phyloP scores from a whole-genome alignment of 306 rosid genomes.

The Vigna mungo region DNA sequence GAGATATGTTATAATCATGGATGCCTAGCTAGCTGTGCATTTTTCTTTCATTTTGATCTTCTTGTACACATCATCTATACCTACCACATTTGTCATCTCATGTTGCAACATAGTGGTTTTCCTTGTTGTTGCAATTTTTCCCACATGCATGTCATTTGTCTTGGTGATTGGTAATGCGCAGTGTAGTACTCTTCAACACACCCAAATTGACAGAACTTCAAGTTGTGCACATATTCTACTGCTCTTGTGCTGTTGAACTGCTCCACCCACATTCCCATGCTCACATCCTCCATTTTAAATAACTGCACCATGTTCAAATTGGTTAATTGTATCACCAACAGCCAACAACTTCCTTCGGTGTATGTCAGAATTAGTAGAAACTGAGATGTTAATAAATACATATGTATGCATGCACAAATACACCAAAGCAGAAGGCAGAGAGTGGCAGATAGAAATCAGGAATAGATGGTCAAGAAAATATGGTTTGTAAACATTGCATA shows the following conservation, averaged over 20 bases:
- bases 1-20: neutral
- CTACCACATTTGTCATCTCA: constrained; percentile 51
- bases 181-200: constrained; percentile 71
- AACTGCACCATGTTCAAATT: constrained; percentile 52
- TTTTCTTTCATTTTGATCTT: neutral
- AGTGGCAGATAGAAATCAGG: neutral
- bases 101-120: constrained; percentile 66
- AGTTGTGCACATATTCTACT: constrained; percentile 65
- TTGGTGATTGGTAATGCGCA: constrained; percentile 83
- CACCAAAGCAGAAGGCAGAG: neutral
- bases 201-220: constrained; percentile 72
- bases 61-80: neutral
- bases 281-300: constrained; percentile 86
- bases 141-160: constrained; percentile 80
- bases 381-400: neutral
- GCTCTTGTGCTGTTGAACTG: constrained; percentile 62
- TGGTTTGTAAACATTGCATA: constrained; percentile 40
- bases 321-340: neutral
- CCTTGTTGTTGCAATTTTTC: constrained; percentile 47
- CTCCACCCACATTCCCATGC: constrained; percentile 92
- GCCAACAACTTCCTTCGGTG: neutral
- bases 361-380: neutral
- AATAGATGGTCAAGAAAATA: neutral
- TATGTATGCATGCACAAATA: neutral
- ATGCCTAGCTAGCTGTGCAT: constrained; percentile 38